Evolutionary conservation across 768 basidiomycete species (phyloP).

Genomic region (Kwoniella pini): DNA sequence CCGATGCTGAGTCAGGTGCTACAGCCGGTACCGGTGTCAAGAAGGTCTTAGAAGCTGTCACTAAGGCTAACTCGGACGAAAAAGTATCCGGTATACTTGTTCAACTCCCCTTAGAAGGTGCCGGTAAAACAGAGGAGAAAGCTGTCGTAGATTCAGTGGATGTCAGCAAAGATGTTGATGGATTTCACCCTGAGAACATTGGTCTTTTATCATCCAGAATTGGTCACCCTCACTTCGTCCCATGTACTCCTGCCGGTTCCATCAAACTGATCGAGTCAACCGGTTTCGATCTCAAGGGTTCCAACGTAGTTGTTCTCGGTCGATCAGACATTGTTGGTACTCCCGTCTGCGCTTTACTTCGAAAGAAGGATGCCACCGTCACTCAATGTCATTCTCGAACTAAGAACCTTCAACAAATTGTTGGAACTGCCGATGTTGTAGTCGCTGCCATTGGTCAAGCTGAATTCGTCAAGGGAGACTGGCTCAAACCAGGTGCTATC

Average conservation of each 20-base stretch:
- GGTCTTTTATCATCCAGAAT: constrained; percentile 90
- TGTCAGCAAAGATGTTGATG: constrained; percentile 95
- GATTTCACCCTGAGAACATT: constrained; percentile 98
- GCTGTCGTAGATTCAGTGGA: constrained; percentile 91
- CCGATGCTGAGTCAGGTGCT: constrained; percentile 46
- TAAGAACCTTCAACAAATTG: constrained; percentile 74
- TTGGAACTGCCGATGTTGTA: constrained; percentile 83
- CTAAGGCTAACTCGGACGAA: constrained; percentile 79
- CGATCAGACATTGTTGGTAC: constrained; percentile 97
- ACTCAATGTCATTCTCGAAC: constrained; percentile 96
- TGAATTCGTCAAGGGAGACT: constrained; percentile 84
- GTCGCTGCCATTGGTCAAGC: constrained; percentile 96
- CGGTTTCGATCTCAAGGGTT: constrained; percentile 72
- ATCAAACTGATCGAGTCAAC: constrained; percentile 87
- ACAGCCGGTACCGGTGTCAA: constrained; percentile 59
- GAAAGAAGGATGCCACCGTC: constrained; percentile 89
- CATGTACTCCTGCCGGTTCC: constrained; percentile 93
- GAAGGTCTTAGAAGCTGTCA: constrained; percentile 73
- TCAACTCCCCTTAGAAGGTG: constrained; percentile 86
- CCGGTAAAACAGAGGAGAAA: constrained; percentile 78
- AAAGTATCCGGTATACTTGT: constrained; percentile 85
- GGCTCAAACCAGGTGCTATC: constrained; percentile 92
- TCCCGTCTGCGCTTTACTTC: constrained; percentile 86
- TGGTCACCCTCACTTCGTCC: constrained; percentile 81
- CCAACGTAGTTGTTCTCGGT: constrained; percentile 87